Percentiles rank a stretch among this genome's conserved stretches.
Evolutionary conservation across 169 alveolate species (phyloP).

Genomic region (Plasmodium blacklocki): DNA sequence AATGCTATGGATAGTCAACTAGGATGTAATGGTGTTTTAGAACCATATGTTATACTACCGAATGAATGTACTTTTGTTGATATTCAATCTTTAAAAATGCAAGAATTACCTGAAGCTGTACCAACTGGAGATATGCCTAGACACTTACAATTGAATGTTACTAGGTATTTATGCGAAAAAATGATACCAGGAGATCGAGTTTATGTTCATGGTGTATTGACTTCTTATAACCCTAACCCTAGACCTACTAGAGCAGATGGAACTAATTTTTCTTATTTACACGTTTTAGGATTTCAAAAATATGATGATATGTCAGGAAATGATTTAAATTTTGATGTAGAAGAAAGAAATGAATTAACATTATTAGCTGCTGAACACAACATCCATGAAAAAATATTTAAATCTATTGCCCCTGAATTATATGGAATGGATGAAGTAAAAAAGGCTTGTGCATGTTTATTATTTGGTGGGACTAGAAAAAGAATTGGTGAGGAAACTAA

Average conservation of each 20-base stretch:
- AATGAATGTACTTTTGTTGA: slow-evolving; percentile 97
- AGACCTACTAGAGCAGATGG: slow-evolving; percentile 77
- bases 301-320: slow-evolving; percentile 76
- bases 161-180: slow-evolving; percentile 93
- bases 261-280: slow-evolving; percentile 84
- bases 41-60: slow-evolving; percentile 94
- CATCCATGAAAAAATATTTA: slow-evolving; percentile 93
- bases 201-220: slow-evolving; percentile 94
- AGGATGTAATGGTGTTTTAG: slow-evolving; percentile 81
- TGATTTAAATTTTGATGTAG: slow-evolving; percentile 82
- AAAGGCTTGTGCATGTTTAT: slow-evolving; percentile 97
- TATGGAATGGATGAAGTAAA: slow-evolving; percentile 97
- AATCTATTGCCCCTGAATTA: slow-evolving; percentile 98
- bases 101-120: slow-evolving; percentile 99
- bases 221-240: slow-evolving; percentile 80
- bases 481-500: slow-evolving; percentile 96
- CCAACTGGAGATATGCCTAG: slow-evolving; percentile 94
- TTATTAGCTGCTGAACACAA: slow-evolving; percentile 91
- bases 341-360: slow-evolving; percentile 85
- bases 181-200: slow-evolving; percentile 99
- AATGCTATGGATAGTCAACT: slow-evolving; percentile 81
- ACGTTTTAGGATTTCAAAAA: slow-evolving; percentile 86
- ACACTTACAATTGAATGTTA: slow-evolving; percentile 91
- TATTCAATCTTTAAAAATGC: slow-evolving; percentile 95
- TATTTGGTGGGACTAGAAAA: slow-evolving; percentile 99